Evolutionary conservation across 1,284 basidiomycete genomes (phyloP).

Genomic region (Ustilago crameri): DNA sequence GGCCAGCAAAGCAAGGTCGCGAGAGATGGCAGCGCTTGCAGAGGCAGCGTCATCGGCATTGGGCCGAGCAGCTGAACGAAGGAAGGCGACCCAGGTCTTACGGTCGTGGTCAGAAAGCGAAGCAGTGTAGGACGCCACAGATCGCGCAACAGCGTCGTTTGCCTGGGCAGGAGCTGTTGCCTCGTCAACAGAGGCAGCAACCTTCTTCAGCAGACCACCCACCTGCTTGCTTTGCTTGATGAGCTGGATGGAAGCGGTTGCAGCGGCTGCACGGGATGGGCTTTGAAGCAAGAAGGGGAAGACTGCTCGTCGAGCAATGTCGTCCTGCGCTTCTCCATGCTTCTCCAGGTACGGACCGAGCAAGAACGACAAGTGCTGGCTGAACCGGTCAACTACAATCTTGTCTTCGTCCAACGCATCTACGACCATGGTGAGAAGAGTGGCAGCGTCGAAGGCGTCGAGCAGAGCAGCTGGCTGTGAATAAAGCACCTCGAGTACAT

Average conservation of each 20-base stretch:
- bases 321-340: slow-evolving; percentile 11
- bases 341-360: slow-evolving; percentile 23
- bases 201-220: slow-evolving; percentile 6
- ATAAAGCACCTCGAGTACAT: slow-evolving; percentile 54
- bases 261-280: slow-evolving; percentile 8
- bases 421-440: slow-evolving; percentile 35
- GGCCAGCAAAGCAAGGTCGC: slow-evolving; percentile 36
- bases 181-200: slow-evolving; percentile 13
- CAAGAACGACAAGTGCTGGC: slow-evolving; percentile 39
- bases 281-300: slow-evolving; percentile 37
- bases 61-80: slow-evolving; percentile 10
- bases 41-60: slow-evolving; percentile 1
- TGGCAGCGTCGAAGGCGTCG: slow-evolving; percentile 34
- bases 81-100: slow-evolving; percentile 26
- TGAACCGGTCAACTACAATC: slow-evolving; percentile 24
- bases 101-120: slow-evolving; percentile 5
- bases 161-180: slow-evolving; percentile 9
- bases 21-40: slow-evolving; percentile 11
- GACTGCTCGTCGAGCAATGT: slow-evolving; percentile 31
- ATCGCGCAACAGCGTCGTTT: slow-evolving; percentile 25
- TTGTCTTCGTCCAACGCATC: slow-evolving; percentile 27
- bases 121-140: slow-evolving; percentile 11
- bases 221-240: slow-evolving; percentile 13
- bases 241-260: slow-evolving; percentile 11
- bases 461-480: slow-evolving; percentile 27